Evolutionary conservation across 805 yeast species (phyloP).

Genomic region (Wickerhamiella brachini): DNA sequence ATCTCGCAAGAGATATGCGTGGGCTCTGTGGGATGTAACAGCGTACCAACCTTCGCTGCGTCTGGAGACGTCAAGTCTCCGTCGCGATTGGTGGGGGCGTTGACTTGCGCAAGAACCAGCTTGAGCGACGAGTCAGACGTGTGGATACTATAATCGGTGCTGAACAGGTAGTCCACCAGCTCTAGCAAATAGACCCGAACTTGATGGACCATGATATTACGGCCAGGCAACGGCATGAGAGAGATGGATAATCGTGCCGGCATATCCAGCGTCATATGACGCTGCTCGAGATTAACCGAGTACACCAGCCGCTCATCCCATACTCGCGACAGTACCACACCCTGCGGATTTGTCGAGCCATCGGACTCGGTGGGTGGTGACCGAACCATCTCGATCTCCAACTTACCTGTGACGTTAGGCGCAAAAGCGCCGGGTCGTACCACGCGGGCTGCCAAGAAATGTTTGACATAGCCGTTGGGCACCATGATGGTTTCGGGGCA

Average conservation of each 20-base stretch:
- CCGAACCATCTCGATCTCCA: conserved; percentile 50
- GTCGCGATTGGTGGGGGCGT: conserved; percentile 1
- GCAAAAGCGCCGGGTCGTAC: conserved; percentile 67
- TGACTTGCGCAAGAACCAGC: conserved; percentile 15
- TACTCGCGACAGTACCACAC: conserved; percentile 63
- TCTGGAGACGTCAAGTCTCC: neutral
- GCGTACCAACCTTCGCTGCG: conserved; percentile 6
- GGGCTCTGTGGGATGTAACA: conserved; percentile 14
- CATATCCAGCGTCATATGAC: conserved; percentile 59
- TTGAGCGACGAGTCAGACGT: conserved; percentile 15
- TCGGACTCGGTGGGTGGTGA: conserved; percentile 56
- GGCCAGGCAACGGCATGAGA: conserved; percentile 47
- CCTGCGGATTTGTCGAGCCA: conserved; percentile 58
- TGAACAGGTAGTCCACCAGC: conserved; percentile 17
- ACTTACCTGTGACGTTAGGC: conserved; percentile 44
- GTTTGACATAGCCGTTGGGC: conserved; percentile 59
- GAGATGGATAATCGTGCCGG: conserved; percentile 61
- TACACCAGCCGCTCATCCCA: conserved; percentile 78
- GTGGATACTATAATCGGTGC: conserved; percentile 16
- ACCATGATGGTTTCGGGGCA: conserved; percentile 59
- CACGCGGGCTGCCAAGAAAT: conserved; percentile 44
- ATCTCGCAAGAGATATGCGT: conserved; percentile 11
- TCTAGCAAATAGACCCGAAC: conserved; percentile 16
- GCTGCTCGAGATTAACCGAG: conserved; percentile 65
- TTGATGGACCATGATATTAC: conserved; percentile 61